Conservation (phyloP, 805 yeast genomes). For the Komagataella phaffii region DNA sequence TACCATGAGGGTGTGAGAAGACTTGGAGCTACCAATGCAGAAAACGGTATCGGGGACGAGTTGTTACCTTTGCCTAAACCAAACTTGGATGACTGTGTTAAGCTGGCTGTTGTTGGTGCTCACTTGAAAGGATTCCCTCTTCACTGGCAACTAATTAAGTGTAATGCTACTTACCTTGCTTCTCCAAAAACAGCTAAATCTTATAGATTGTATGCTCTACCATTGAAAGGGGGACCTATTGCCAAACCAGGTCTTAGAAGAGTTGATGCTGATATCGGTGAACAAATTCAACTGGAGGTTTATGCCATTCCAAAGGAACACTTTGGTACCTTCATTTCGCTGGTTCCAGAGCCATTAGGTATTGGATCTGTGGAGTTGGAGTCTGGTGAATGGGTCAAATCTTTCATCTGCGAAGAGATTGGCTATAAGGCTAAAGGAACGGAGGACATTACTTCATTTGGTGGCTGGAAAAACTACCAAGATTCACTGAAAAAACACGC, state of each 20-base stretch:
- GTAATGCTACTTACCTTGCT: slow-evolving; percentile 56
- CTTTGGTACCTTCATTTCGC: slow-evolving; percentile 72
- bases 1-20: slow-evolving; percentile 33
- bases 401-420: slow-evolving; percentile 86
- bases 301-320: slow-evolving; percentile 68
- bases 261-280: slow-evolving; percentile 35
- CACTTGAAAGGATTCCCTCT: slow-evolving; percentile 80
- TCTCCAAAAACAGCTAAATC: slow-evolving; percentile 57
- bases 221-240: slow-evolving; percentile 61
- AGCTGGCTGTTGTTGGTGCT: slow-evolving; percentile 93
- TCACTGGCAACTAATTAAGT: slow-evolving; percentile 88
- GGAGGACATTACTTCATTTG: slow-evolving; percentile 68
- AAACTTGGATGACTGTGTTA: slow-evolving; percentile 28
- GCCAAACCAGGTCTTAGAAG: slow-evolving; percentile 85
- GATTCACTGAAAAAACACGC: slow-evolving; percentile 13
- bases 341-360: slow-evolving; percentile 93
- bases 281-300: slow-evolving; percentile 60
- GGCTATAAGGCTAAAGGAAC: slow-evolving; percentile 70
- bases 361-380: slow-evolving; percentile 84
- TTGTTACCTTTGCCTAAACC: slow-evolving; percentile 31
- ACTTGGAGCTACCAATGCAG: slow-evolving; percentile 29
- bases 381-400: slow-evolving; percentile 75
- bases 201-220: slow-evolving; percentile 74
- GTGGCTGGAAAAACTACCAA: slow-evolving; percentile 76
- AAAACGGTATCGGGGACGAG: slow-evolving; percentile 26